Evolutionary conservation across 441 rosid genomes (phyloP), one percentile per base, ranked within the genome.

Genomic region (Gossypium davidsonii): DNA sequence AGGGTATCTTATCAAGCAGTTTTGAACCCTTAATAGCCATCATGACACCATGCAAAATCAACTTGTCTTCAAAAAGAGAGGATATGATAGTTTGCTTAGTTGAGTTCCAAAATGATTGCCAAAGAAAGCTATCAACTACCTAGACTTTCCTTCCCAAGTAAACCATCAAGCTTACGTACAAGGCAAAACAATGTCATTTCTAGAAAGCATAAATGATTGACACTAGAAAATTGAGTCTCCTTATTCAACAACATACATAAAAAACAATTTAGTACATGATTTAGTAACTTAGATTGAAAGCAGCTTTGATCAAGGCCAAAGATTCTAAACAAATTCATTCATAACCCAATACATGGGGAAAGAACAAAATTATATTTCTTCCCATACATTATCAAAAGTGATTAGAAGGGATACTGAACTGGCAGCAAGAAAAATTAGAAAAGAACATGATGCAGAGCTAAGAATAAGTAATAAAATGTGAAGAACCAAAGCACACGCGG

Each of bases 241-340:
- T 14, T 59, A 65, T 74, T 79, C 59, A 69, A 77, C 60, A 60
- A 64, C 57, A 52, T 28, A 71, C 67, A 26, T 66, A 25, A 20
- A 69, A 69, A 18, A 18, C 28, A 70, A 70, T 31, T 15, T 14
- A 55, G 14, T 20, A 56, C 9, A 70, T 57, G 52, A 21, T 70
- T 39, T 34, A 21, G 14, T 53, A 53, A 31, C 18, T 31, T 31
- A 52, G 23, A 18, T 11, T 31, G n/a, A 18, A 52, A 34, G 49
- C 48, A 17, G 60, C 60, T 28, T 51, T 52, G 60, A 17, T 52
- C 60, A 68, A 9, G 49, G 39, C 55, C 51, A 39, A 31, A 56
- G 53, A 72, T 61, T 49, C 59, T 31, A 11, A 49, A 18, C 18
- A 15, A 46, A 1, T 28, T 18, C 51, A 10, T 17, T 39, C 39